phyloP scores from a whole-genome alignment of 257 asterid species.

The Oldenlandia corymbosa region DNA sequence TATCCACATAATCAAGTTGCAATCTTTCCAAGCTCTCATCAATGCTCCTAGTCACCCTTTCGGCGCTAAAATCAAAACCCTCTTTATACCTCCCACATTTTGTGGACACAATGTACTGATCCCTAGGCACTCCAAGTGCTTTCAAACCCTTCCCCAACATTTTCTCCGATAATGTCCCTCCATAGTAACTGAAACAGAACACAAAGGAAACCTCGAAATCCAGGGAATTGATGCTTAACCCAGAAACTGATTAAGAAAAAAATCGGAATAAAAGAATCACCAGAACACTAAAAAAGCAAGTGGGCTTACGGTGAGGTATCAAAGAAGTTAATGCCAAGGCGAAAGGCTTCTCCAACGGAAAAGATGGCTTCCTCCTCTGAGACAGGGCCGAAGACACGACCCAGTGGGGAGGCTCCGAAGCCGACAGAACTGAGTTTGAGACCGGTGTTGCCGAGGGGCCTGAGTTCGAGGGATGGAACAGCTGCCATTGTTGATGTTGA shows the following conservation, averaged over 20 bases:
- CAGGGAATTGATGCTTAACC: not conserved
- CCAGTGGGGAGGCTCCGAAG: slow-evolving; percentile 98
- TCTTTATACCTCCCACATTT: slow-evolving; percentile 91
- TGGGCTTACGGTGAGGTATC: slow-evolving; percentile 88
- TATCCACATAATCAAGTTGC: slow-evolving; percentile 98
- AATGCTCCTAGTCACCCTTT: slow-evolving; percentile 81
- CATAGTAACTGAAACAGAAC: slow-evolving; percentile 59
- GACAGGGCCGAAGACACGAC: slow-evolving; percentile 75
- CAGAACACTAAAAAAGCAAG: not conserved
- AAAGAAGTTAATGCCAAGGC: slow-evolving; percentile 85
- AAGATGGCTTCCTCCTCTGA: slow-evolving; percentile 78
- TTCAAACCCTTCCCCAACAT: slow-evolving; percentile 78
- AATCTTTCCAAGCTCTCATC: slow-evolving; percentile 91
- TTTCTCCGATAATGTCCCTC: slow-evolving; percentile 81
- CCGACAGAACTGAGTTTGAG: slow-evolving; percentile 77
- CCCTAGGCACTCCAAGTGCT: slow-evolving; percentile 80
- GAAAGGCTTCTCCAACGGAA: slow-evolving; percentile 71
- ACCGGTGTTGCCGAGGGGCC: slow-evolving; percentile 82
- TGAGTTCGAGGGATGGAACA: slow-evolving; percentile 45
- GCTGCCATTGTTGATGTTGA: slow-evolving; percentile 17
- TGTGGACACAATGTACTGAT: slow-evolving; percentile 79
- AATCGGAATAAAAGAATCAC: not conserved
- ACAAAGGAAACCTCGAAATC: not conserved
- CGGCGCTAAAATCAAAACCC: slow-evolving; percentile 96
- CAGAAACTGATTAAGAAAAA: too few relatives aligned